These are phyloP conservation scores for Leishmania guyanensis DNA, from an alignment of 208 protist genomes.

Conservation along the genomic window DNA sequence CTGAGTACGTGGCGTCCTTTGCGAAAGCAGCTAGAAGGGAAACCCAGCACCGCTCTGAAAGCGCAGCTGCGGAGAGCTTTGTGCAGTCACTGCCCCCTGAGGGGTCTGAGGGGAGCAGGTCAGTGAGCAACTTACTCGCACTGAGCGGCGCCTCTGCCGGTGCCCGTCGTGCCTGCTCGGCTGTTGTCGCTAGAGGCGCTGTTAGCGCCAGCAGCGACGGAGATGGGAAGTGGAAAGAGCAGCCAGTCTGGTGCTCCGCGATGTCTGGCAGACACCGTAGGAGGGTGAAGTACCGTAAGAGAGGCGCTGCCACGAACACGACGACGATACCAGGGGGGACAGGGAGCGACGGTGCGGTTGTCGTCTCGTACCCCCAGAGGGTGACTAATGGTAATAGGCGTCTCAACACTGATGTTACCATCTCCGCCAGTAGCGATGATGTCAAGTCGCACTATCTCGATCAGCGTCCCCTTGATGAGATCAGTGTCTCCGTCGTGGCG, in stretches of 20 bases:
- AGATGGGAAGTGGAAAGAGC: slow-evolving; percentile 2
- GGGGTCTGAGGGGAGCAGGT: not conserved
- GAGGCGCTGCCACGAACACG: not conserved
- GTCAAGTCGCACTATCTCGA: slow-evolving; percentile 24
- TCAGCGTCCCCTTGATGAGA: slow-evolving; percentile 62
- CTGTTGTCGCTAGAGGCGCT: not conserved
- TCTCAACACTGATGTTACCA: not conserved
- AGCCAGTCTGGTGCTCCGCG: slow-evolving; percentile 1
- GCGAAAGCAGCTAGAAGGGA: not conserved
- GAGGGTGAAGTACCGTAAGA: not conserved
- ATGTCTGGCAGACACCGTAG: not conserved
- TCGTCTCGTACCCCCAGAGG: not conserved
- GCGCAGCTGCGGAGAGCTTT: not conserved
- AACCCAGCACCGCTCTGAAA: not conserved
- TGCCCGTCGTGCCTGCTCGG: not conserved
- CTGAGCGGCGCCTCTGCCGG: not conserved
- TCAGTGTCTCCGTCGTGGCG: slow-evolving; percentile 65
- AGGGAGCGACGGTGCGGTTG: not conserved
- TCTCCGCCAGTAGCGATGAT: not conserved
- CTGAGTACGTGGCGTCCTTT: not conserved
- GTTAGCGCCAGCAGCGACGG: not conserved
- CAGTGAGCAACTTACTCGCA: not conserved
- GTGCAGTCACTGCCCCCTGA: not conserved
- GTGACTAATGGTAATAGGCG: not conserved
- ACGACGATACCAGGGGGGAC: not conserved